Base-by-base conservation (phyloP, 352 stramenopile species). In the Phytophthora chlamydospora region DNA sequence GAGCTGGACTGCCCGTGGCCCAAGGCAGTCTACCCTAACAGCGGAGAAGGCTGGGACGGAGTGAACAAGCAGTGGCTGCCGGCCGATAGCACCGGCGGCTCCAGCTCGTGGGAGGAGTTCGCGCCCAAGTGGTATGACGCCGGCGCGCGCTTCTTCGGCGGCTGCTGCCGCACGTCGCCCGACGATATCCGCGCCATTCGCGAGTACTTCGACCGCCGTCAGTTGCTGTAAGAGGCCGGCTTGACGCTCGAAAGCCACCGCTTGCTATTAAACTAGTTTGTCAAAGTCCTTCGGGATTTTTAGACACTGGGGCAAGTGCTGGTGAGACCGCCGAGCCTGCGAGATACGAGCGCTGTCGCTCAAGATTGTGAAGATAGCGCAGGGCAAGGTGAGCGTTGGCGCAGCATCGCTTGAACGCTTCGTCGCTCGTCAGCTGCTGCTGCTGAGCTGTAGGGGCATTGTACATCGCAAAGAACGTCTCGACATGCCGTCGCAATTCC, bases 11-110 rank as follows among this genome's bases (percentile, higher is more conserved):
- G 62, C 31, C 21, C 49, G 2, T 85, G 74, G 58, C 68, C 70
- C 29, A 91, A 89, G 63, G 70, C 87, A 10, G 80, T 82, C 21
- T 97, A 96, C 58, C 88, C 88, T 16, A 97, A 97, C 70, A 91
- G 83, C 38, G 89, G 89, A 10, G 87, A 97, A 64, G 72, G 58
- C 3, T 97, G 84, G 83, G 81, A 96, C 39, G 80, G 73, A 42
- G 58, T 83, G 16, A 75, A 80, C 47, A 93, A 91, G 52, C 59
- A 73, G 46, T 97, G 88, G 88, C 64, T 93, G 7, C 74, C 77
- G 11, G 75, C 66, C 19, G 72, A 77, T 19, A 74, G 46, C 13
- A 59, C 49, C 10, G 73, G 70, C 17, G 73, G 64, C 10, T 59
- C 62, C 4, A 77, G 58, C 35, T 83, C 78, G 1, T 93, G 86